Percentiles rank a stretch among this genome's conserved stretches.
phyloP scores from a whole-genome alignment of 371 early-diverging fungal genomes.

The Circinella umbellata region DNA sequence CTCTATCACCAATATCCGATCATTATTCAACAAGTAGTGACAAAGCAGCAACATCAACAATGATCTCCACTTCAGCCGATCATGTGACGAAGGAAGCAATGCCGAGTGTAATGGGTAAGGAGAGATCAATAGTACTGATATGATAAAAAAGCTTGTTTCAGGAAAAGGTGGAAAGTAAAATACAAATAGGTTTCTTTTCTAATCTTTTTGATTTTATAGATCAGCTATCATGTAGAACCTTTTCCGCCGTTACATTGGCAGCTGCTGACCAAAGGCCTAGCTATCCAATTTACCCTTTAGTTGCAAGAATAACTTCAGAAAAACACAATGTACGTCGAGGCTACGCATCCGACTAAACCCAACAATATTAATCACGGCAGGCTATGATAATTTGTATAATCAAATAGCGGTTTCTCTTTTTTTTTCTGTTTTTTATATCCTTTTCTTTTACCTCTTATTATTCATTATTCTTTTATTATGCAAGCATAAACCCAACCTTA shows the following conservation, averaged over 20 bases:
- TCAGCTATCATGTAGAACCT: slow-evolving; percentile 39
- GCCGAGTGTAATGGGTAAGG: slow-evolving; percentile 34
- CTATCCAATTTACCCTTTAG: slow-evolving; percentile 25
- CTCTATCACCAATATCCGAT: slow-evolving; percentile 11
- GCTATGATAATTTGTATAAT: background rate
- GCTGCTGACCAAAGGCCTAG: slow-evolving; percentile 17
- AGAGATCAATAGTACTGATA: too few species aligned
- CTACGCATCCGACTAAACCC: slow-evolving; percentile 17
- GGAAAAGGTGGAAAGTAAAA: too few species aligned
- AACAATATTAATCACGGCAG: background rate
- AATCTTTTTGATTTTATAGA: slow-evolving; percentile 16
- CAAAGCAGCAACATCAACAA: slow-evolving; percentile 4
- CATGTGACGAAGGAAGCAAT: slow-evolving; percentile 25
- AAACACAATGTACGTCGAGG: slow-evolving; percentile 10
- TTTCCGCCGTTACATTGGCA: slow-evolving; percentile 32
- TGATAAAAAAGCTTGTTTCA: too few species aligned
- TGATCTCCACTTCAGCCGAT: background rate
- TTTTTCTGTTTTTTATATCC: slow-evolving; percentile 8
- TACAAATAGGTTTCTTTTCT: too few species aligned
- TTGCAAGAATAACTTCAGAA: background rate
- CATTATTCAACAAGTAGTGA: slow-evolving; percentile 8
- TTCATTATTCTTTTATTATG: background rate
- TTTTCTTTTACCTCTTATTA: background rate
- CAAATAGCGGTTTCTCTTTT: background rate
- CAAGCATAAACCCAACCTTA: too few species aligned